These are phyloP conservation scores for Pyrus bretschneideri DNA, from an alignment of 306 rosid species.

Conservation along the genomic window DNA sequence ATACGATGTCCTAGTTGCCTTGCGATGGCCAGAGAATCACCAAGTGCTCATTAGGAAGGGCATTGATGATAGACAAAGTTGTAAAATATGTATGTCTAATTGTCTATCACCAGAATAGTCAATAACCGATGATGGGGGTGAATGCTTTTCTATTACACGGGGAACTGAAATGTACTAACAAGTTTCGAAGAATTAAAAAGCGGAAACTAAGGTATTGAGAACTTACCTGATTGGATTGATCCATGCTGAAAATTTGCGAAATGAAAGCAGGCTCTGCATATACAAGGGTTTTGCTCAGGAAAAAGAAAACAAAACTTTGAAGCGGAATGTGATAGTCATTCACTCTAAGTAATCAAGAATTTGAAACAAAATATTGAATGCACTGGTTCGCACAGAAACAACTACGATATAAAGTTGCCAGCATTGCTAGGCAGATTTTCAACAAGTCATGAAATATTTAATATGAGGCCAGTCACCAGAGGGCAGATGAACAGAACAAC, in stretches of 20 bases:
- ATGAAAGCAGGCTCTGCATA: constrained; percentile 74
- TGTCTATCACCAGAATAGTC: neutral
- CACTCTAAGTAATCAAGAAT: neutral
- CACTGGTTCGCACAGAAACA: neutral
- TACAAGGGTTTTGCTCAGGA: neutral
- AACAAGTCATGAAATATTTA: neutral
- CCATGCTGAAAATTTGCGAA: constrained; percentile 88
- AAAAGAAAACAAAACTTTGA: neutral
- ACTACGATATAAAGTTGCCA: neutral
- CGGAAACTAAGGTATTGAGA: neutral
- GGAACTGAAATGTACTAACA: neutral
- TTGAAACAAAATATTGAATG: neutral
- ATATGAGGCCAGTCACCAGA: neutral
- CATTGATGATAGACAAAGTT: too few species aligned
- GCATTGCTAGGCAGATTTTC: neutral
- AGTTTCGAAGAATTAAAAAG: neutral
- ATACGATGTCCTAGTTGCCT: neutral
- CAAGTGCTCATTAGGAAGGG: neutral
- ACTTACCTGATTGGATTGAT: constrained; percentile 80
- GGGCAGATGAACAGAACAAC: neutral
- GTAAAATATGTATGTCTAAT: too few species aligned
- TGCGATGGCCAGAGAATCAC: neutral
- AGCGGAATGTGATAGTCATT: neutral
- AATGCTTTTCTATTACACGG: neutral
- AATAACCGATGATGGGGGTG: neutral